Conservation (phyloP, 164 flowering plant genomes). For the Taxillus chinensis region DNA sequence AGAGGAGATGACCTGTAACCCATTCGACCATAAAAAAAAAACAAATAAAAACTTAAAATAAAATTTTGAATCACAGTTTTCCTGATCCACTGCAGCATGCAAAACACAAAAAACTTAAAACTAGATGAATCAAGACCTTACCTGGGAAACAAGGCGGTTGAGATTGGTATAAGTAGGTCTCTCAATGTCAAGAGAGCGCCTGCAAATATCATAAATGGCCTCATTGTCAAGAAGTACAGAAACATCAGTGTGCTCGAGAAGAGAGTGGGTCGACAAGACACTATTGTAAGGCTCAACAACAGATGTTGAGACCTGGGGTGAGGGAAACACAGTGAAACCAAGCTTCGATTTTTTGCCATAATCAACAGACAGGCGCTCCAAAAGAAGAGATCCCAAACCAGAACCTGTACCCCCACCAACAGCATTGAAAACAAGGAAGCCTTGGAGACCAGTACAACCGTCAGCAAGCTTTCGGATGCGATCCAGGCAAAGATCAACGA, state of each 20-base stretch:
- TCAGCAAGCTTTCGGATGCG: conserved; percentile 70
- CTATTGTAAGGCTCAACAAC: conserved; percentile 85
- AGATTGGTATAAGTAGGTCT: conserved; percentile 57
- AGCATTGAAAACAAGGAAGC: conserved; percentile 71
- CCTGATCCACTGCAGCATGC: background rate
- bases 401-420: conserved; percentile 86
- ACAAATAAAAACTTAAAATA: background rate
- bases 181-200: conserved; percentile 68
- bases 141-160: conserved; percentile 58
- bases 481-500: conserved; percentile 71
- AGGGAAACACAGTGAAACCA: conserved; percentile 73
- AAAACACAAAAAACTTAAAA: background rate
- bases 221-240: conserved; percentile 52
- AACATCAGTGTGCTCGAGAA: conserved; percentile 73
- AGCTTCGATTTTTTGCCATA: conserved; percentile 71
- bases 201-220: conserved; percentile 73
- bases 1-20: conserved; percentile 53
- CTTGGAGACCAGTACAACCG: conserved; percentile 78
- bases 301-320: conserved; percentile 77
- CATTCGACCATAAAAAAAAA: background rate
- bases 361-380: conserved; percentile 70
- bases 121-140: conserved; percentile 4
- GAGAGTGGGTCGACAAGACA: conserved; percentile 74
- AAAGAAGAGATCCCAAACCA: conserved; percentile 66
- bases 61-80: background rate